These are phyloP conservation scores for Candida hispaniensis DNA, from an alignment of 805 yeast genomes.

Conservation along the genomic window DNA sequence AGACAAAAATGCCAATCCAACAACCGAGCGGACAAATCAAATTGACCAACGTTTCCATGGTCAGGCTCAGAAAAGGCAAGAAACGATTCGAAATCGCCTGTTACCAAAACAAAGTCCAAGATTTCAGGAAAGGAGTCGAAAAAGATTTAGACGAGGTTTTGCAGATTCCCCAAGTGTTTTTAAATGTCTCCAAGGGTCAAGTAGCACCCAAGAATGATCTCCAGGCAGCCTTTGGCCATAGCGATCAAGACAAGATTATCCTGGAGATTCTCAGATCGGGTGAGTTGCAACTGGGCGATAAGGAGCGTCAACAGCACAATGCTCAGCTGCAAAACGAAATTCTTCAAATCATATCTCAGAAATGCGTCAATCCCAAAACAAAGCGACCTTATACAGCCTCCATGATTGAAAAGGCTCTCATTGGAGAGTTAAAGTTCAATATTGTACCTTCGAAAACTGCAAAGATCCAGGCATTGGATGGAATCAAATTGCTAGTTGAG, in stretches of 20 bases:
- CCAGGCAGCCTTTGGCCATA: constrained; percentile 58
- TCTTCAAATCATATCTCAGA: constrained; percentile 70
- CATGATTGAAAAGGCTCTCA: constrained; percentile 79
- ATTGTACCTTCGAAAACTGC: constrained; percentile 63
- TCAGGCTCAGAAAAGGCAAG: constrained; percentile 77
- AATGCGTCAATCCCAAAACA: constrained; percentile 82
- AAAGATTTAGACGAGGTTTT: constrained; percentile 91
- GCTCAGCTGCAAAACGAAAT: constrained; percentile 72
- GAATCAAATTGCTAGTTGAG: constrained; percentile 64
- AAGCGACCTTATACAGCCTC: constrained; percentile 90
- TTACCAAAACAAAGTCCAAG: constrained; percentile 94
- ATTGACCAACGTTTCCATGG: constrained; percentile 88
- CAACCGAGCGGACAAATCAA: constrained; percentile 87
- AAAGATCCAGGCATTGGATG: constrained; percentile 84
- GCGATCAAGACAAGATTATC: constrained; percentile 64
- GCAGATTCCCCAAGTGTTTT: constrained; percentile 89
- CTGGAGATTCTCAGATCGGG: constrained; percentile 80
- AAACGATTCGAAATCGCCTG: constrained; percentile 93
- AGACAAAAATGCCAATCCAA: constrained; percentile 43
- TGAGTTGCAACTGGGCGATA: constrained; percentile 88
- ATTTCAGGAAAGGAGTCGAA: constrained; percentile 79
- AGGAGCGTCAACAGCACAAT: constrained; percentile 71
- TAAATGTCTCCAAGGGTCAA: constrained; percentile 88
- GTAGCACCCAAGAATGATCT: constrained; percentile 85
- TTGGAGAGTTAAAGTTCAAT: constrained; percentile 62